Evolutionary conservation across 768 basidiomycete species (phyloP), one percentile per base, ranked within the genome.

Genomic region (Mycena kentingensis): DNA sequence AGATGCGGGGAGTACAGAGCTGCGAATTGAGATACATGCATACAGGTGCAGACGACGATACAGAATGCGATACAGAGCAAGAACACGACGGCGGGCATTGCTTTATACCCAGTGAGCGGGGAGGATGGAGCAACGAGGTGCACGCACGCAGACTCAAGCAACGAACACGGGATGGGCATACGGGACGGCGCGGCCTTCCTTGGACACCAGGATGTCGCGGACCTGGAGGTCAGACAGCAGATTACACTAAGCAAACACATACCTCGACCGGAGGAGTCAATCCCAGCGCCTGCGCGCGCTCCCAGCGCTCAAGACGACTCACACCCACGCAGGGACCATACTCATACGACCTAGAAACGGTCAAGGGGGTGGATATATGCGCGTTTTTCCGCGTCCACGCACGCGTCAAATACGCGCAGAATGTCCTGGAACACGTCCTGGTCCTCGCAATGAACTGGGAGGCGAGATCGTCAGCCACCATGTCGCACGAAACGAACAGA

Each of bases 221-320:
- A 94, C 81, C 93, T 96, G 42, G 34, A 34, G 13, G 43, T 19
- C 36, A 37, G 54, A 37, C 34, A 12, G 12, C 19, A 8, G 13
- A 27, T 43, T 5, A n/a, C 15, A 13, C 16, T n/a, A 21, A 54
- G 12, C 45, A 47, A 46, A 19, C 32, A 49, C 81, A 51, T 60
- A 88, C 93, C 77, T 93, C 90, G 15, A 64, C 56, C 3, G 93
- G 93, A 13, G 94, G 95, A 41, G 85, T 76, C 18, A 97, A 72
- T 2, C 92, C 92, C 38, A 95, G 74, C 10, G 78, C 77, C 24
- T 84, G 67, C 0, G 95, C 95, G 43, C 94, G 78, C 63, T 94
- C 82, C 92, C 93, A 98, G 32, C 95, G 77, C 55, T 94, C 84
- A 13, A 96, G 70, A 25, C 94, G 83, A n/a, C 84, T 80, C 48